Conservation (phyloP, 2,329 filamentous ascomycete species). For the Plectosphaerella sp. region DNA sequence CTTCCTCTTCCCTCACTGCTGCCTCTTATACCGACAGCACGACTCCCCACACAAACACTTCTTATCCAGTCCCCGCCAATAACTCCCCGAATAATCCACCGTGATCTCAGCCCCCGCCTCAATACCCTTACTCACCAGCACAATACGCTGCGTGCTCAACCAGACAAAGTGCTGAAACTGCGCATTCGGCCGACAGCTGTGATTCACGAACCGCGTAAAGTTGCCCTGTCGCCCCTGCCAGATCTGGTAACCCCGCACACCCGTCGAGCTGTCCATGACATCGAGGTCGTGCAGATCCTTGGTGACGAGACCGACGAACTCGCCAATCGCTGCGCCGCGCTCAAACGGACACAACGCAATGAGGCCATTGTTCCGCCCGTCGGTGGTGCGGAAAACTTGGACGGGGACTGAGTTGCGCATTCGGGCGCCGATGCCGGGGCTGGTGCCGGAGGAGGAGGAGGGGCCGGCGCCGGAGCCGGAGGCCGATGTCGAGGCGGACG, state of each 20-base stretch:
- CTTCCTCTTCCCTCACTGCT: background rate
- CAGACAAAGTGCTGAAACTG: constrained; percentile 55
- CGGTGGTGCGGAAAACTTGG: constrained; percentile 46
- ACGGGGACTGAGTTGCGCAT: constrained; percentile 28
- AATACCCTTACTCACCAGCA: constrained; percentile 52
- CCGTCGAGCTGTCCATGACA: constrained; percentile 45
- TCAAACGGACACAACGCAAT: constrained; percentile 42
- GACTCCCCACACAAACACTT: constrained; percentile 48
- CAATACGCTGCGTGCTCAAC: constrained; percentile 48
- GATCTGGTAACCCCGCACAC: constrained; percentile 43
- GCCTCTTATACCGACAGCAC: constrained; percentile 40
- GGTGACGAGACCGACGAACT: constrained; percentile 52
- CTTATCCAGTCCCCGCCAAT: constrained; percentile 53
- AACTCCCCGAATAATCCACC: constrained; percentile 54
- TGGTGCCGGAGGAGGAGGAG: constrained; percentile 50
- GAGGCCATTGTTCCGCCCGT: constrained; percentile 51
- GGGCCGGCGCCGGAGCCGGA: constrained; percentile 48
- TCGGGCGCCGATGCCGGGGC: constrained; percentile 30
- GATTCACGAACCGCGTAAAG: constrained; percentile 55
- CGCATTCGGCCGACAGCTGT: constrained; percentile 53
- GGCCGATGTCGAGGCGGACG: constrained; percentile 43
- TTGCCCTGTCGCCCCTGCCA: constrained; percentile 53
- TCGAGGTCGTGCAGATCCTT: constrained; percentile 46
- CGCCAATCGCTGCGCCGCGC: constrained; percentile 46
- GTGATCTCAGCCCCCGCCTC: constrained; percentile 49